Conservation (phyloP, 768 basidiomycete genomes). For the Termitomyces sp. region DNA sequence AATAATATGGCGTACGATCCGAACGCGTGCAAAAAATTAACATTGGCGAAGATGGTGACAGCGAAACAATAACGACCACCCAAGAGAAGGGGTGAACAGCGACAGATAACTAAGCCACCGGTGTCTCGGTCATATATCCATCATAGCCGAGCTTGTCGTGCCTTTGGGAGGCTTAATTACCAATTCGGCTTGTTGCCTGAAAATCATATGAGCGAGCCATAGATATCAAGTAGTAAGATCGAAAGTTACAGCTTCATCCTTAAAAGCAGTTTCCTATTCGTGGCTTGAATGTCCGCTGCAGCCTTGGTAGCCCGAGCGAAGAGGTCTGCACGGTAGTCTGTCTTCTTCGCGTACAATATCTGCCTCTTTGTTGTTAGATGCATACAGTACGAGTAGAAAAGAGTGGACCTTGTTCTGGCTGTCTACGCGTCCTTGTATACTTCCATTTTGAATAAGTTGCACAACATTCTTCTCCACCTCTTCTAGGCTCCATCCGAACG, state of each 20-base stretch:
- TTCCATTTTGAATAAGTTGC: slow-evolving; percentile 67
- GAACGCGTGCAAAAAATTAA: background rate
- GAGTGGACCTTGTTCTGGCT: slow-evolving; percentile 74
- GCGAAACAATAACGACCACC: background rate
- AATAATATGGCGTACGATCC: background rate
- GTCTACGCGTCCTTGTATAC: slow-evolving; percentile 81
- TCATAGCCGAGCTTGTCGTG: slow-evolving; percentile 20
- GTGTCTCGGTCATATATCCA: slow-evolving; percentile 9
- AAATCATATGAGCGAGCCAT: background rate
- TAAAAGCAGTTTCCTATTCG: slow-evolving; percentile 75
- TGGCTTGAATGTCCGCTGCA: slow-evolving; percentile 63
- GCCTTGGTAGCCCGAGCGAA: slow-evolving; percentile 73
- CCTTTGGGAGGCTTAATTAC: slow-evolving; percentile 63
- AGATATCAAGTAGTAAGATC: too few species aligned
- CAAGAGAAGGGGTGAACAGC: background rate
- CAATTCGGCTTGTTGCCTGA: slow-evolving; percentile 78
- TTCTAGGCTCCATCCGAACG: slow-evolving; percentile 78
- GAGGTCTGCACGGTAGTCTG: slow-evolving; percentile 71
- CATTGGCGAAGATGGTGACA: background rate
- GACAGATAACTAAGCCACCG: background rate
- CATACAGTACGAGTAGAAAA: background rate
- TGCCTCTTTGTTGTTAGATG: slow-evolving; percentile 23
- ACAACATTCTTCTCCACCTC: slow-evolving; percentile 75
- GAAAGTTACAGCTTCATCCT: slow-evolving; percentile 68
- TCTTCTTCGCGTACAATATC: slow-evolving; percentile 79